Evolutionary conservation across 129 eudicot genomes (phyloP).

Genomic region (Artemisia annua): DNA sequence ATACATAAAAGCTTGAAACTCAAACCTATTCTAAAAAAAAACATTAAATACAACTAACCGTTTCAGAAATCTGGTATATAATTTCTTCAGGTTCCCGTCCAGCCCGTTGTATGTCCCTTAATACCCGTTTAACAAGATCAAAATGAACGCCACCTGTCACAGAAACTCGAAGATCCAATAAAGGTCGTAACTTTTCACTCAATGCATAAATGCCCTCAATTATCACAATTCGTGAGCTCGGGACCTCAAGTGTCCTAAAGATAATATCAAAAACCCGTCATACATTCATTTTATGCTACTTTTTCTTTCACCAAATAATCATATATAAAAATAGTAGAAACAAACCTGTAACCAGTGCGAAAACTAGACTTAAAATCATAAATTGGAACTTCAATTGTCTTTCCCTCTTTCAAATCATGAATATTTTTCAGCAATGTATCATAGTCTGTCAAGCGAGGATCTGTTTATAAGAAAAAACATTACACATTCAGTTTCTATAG

Average conservation of each 20-base stretch:
- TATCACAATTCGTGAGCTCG: conserved; percentile 87
- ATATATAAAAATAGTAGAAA: conserved; percentile 6
- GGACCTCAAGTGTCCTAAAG: conserved; percentile 80
- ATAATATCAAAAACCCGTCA: too few relatives aligned
- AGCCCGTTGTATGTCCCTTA: conserved; percentile 96
- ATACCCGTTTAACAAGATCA: conserved; percentile 96
- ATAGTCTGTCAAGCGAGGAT: conserved; percentile 96
- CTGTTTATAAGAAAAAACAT: conserved; percentile 37
- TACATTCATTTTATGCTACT: neutral
- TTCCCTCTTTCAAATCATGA: conserved; percentile 80
- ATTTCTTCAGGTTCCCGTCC: conserved; percentile 98
- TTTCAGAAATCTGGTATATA: conserved; percentile 95
- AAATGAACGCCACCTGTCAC: conserved; percentile 98
- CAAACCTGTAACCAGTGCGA: conserved; percentile 88
- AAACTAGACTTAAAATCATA: conserved; percentile 92
- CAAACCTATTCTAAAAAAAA: neutral
- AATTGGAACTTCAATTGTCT: conserved; percentile 67
- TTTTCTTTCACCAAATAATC: neutral
- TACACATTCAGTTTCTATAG: neutral
- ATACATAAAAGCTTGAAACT: neutral
- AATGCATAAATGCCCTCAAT: conserved; percentile 94
- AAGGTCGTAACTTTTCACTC: conserved; percentile 85
- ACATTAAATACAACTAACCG: conserved; percentile 48
- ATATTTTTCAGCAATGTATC: conserved; percentile 88
- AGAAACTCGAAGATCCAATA: conserved; percentile 93